Evolutionary conservation across 2,329 filamentous ascomycete species (phyloP), one percentile per base, ranked within the genome.

Genomic region (Talaromyces atroroseus): DNA sequence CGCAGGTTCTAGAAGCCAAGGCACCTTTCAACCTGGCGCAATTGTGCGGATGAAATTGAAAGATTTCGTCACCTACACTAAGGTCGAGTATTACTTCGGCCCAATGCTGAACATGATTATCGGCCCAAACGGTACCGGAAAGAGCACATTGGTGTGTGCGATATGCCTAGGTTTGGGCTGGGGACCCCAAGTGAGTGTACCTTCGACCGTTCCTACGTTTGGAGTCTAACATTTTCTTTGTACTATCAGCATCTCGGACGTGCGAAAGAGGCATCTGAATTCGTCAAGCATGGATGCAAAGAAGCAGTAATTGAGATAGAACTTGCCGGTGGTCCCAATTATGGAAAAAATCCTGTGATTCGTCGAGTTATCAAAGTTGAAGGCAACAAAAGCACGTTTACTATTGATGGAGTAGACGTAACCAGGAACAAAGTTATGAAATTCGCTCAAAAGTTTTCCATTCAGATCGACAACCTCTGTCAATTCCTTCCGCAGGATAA

Each of bases 51-150:
- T 99, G 49, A 87, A 85, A 63, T 80, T 97, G 46, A 82, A 81
- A 49, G 89, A 97, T 72, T 99, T 99, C 65, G 90, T 99, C 55
- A 99, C 94, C 0, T 99, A 99, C 74, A 91, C 89, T 50, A 85
- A 87, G 53, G 92, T 91, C 55, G 92, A 96, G 62, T 96, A 97
- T 71, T 84, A 87, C 58, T 90, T 91, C 12, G 94, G 94, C 0
- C 92, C 94, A 0, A 92, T 89, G 68, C 74, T 99, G 66, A 99
- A 99, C 70, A 97, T 99, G 92, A 87, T 99, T 53, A 96, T 99
- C 64, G 94, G 94, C 0, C 94, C 94, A n/a, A 99, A 99, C 66
- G 94, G 94, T 34, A 97, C 94, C 0, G 94, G 94, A 55, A 99
- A 99, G 75, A 97, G 92, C 74, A 96, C 94, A 0, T 80, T 99